A percentile compares a stretch with the other conserved stretches of the same genome.
Conservation (phyloP, 208 protist species). For the Leishmania tropica region DNA sequence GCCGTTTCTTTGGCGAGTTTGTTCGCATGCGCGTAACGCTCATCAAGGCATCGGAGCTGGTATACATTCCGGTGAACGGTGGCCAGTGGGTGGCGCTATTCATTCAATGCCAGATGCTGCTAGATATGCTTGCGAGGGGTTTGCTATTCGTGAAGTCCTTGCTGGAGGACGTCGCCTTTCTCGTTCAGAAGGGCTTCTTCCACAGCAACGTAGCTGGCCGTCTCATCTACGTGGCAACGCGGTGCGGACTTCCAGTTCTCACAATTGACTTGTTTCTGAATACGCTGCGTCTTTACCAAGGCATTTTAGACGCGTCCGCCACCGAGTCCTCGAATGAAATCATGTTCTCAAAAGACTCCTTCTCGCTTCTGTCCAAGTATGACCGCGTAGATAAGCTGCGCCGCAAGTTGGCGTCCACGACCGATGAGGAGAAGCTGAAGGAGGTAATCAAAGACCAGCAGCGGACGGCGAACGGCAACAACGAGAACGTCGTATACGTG, state of each 20-base stretch:
- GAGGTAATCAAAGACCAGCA: conserved; percentile 25
- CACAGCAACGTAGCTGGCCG: conserved; percentile 80
- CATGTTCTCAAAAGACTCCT: conserved; percentile 75
- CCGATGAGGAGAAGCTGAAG: conserved; percentile 36
- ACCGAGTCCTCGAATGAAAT: conserved; percentile 48
- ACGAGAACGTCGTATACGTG: conserved; percentile 71
- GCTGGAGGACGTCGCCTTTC: conserved; percentile 87
- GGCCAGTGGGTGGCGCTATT: conserved; percentile 85
- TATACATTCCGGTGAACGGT: conserved; percentile 82
- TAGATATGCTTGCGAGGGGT: conserved; percentile 81
- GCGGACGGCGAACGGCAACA: conserved; percentile 17
- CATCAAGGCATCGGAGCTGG: conserved; percentile 87
- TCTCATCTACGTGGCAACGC: conserved; percentile 74
- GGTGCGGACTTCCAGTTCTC: conserved; percentile 81
- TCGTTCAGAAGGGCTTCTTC: conserved; percentile 91
- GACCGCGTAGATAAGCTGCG: conserved; percentile 87
- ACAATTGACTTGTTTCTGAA: conserved; percentile 89
- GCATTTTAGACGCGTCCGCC: conserved; percentile 75
- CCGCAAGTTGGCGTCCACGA: conserved; percentile 45
- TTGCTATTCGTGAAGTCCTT: conserved; percentile 88
- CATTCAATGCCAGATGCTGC: conserved; percentile 92
- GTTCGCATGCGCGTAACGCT: conserved; percentile 89
- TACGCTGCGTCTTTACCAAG: conserved; percentile 83
- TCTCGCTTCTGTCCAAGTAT: conserved; percentile 88
- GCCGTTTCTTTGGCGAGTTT: conserved; percentile 89